Evolutionary conservation across 257 asterid genomes (phyloP), one percentile per base, ranked within the genome.

Genomic region (Solanum piurae): DNA sequence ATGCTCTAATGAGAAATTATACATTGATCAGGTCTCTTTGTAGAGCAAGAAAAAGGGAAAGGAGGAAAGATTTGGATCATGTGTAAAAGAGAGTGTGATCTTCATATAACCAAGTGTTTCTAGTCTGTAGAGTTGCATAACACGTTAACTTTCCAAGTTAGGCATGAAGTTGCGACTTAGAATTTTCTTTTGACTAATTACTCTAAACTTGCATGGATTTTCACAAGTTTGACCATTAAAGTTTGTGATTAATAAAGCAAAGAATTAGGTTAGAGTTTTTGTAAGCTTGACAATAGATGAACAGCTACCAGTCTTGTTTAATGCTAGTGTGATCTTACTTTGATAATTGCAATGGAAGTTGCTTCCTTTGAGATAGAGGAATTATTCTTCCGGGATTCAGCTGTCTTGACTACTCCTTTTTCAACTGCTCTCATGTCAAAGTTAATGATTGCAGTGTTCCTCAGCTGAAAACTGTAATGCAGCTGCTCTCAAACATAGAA

Each of bases 401-500:
- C 25, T 74, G 75, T n/a, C 84, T 52, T 25, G 85, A 31, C 34
- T 34, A 12, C 64, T 52, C 40, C 27, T 14, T 69, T 88, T n/a
- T 58, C 66, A 38, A 85, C 71, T 79, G 58, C 16, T 86, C 88
- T 87, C 37, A 88, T 33, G 83, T 13, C 88, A 76, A 88, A 37
- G 86, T 69, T 74, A 44, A 76, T 1, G 87, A 55, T 90, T 91
- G 95, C 80, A 73, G 80, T 33, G 80, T 73, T 73, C 80, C 80
- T 38, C 98, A 94, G 90, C 93, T 95, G 90, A 89, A 93, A 89
- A 95, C 98, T 8, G 97, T 93, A 33, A 91, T 87, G 76, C 99
- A 96, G 92, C 86, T 96, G 80, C 98, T 96, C 29, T 93, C 98
- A 62, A 93, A 94, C 68, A 94, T 96, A 88, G 95, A 95, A 88